Evolutionary conservation across 2,329 filamentous ascomycete genomes (phyloP).

Genomic region (Thielaviopsis euricoi): DNA sequence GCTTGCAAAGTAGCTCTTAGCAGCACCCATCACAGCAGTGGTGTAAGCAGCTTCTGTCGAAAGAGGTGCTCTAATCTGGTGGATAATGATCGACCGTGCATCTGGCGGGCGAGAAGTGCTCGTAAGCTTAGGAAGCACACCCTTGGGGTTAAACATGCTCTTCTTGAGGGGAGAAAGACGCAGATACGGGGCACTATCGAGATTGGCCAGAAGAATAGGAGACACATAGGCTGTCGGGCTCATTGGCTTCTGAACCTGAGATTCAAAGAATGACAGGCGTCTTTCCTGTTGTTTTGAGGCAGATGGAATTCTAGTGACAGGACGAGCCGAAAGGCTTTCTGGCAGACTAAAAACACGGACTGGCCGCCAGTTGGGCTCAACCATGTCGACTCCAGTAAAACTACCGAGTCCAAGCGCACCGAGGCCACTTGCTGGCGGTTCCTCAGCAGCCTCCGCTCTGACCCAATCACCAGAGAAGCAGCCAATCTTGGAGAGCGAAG

Average conservation of each 20-base stretch:
- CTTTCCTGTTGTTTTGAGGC: conserved; percentile 33
- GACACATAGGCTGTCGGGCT: conserved; percentile 58
- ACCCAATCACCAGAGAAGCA: conserved; percentile 99
- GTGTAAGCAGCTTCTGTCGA: conserved; percentile 77
- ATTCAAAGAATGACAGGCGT: conserved; percentile 46
- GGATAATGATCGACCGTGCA: conserved; percentile 63
- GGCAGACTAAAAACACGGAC: conserved; percentile 81
- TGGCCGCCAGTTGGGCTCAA: conserved; percentile 56
- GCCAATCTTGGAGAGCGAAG: conserved; percentile 70
- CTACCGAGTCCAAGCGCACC: conserved; percentile 52
- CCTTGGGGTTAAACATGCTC: conserved; percentile 30
- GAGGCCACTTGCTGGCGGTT: conserved; percentile 51
- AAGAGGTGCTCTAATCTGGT: conserved; percentile 77
- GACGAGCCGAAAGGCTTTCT: conserved; percentile 49
- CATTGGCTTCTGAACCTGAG: conserved; percentile 44
- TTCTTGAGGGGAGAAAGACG: conserved; percentile 57
- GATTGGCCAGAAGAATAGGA: conserved; percentile 71
- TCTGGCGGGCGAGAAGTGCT: conserved; percentile 39
- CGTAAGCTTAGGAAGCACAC: conserved; percentile 38
- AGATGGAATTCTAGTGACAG: conserved; percentile 43
- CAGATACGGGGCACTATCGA: conserved; percentile 63
- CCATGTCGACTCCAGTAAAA: conserved; percentile 36
- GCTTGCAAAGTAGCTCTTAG: conserved; percentile 78
- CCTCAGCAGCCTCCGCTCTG: conserved; percentile 59
- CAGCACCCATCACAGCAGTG: conserved; percentile 65